Evolutionary conservation across 208 protist genomes (phyloP).

Genomic region (Trichomonas tenax): DNA sequence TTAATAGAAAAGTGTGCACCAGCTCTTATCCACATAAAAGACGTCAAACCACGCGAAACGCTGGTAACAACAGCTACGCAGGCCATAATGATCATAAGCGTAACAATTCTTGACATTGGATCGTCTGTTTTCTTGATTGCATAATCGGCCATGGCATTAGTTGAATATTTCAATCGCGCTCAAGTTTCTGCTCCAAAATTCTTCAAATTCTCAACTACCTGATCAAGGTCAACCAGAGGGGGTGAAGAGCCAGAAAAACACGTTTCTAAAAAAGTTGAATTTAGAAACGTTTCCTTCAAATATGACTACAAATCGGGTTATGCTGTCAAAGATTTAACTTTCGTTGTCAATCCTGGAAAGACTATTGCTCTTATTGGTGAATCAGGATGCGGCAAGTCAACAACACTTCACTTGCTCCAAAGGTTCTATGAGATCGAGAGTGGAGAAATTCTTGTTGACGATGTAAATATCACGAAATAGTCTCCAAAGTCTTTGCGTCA

Average conservation of each 20-base stretch:
- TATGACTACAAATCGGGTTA: background rate
- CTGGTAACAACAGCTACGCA: background rate
- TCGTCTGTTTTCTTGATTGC: background rate
- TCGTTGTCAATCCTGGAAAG: background rate
- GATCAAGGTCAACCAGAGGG: background rate
- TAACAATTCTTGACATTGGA: background rate
- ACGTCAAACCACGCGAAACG: background rate
- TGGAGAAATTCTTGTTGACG: constrained; percentile 13
- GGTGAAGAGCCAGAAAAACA: background rate
- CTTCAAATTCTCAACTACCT: background rate
- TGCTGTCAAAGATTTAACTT: background rate
- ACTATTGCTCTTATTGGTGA: background rate
- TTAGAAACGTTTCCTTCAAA: background rate
- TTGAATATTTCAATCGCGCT: background rate
- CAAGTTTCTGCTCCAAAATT: background rate
- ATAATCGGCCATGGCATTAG: background rate
- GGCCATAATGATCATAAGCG: background rate
- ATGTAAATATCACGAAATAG: background rate
- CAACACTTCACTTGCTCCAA: background rate
- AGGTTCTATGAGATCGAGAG: background rate
- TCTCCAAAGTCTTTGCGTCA: background rate
- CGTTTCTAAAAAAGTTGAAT: background rate
- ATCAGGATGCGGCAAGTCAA: background rate
- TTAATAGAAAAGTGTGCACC: background rate
- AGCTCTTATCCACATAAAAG: background rate